Base-by-base conservation (phyloP, 192 early-diverging fungal genomes). In the Umbelopsis isabellina region DNA sequence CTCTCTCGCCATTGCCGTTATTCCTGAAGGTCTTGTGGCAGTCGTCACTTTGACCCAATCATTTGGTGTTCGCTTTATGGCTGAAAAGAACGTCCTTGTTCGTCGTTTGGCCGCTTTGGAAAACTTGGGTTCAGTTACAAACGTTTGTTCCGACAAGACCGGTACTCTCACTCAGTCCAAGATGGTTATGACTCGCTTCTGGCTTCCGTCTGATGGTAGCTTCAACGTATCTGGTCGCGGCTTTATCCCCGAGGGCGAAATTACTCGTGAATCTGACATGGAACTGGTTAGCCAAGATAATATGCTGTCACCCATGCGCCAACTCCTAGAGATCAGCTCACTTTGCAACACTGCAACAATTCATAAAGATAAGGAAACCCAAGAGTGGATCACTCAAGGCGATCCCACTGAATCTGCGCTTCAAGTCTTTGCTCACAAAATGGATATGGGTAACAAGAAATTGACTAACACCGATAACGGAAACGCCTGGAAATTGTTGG, bases 111-210 rank as follows among this genome's bases (percentile, higher is more conserved):
- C 90, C 11, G 92, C 92, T 6, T 86, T 98, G 2, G 97, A 98
- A 83, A 91, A 91, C 22, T 79, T 98, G 15, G 97, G 97, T 18
- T 91, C 94, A 2, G 93, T 98, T 12, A 95, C 94, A 37, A 91
- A 93, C 73, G 94, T 98, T 75, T 98, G 97, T 79, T 97, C 97
- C 8, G 96, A 97, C 77, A 98, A 98, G 85, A 91, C 89, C 1
- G 96, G 96, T 23, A 98, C 96, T 13, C 80, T 97, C 35, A 98
- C 96, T 0, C 94, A 97, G 80, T 92, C 93, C 69, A 96, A 95
- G 76, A 98, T 98, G 96, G 94, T 95, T 9, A 83, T 94, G 22
- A 88, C 90, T 20, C 82, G 88, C 47, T 83, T 94, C 16, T 97
- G 94, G 94, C 88, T 92, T 10, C 88, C 89, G 5, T 82, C 85